Conservation (phyloP, 1,284 basidiomycete genomes). For the Entoloma clypeatum region DNA sequence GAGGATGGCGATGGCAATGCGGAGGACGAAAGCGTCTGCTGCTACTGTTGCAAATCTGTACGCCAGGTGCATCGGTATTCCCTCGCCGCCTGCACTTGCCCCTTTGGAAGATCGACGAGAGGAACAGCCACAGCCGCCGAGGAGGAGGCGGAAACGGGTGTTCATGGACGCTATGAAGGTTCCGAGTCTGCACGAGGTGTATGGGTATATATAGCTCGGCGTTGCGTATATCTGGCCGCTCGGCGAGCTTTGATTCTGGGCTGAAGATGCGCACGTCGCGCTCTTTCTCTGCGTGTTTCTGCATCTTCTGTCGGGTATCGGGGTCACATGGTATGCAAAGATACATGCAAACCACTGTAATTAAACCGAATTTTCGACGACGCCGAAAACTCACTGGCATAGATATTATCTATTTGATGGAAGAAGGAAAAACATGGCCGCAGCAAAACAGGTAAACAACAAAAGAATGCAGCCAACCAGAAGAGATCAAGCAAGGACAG, state of each 20-base stretch:
- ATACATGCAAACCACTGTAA: too few relatives aligned
- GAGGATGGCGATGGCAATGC: constrained; percentile 29
- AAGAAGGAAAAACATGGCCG: too few relatives aligned
- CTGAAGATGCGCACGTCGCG: constrained; percentile 1
- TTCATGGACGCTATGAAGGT: constrained; percentile 56
- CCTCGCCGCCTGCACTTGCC: constrained; percentile 4
- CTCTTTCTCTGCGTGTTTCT: constrained; percentile 1
- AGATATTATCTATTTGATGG: too few relatives aligned
- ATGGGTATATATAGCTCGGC: too few relatives aligned
- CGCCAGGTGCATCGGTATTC: neutral
- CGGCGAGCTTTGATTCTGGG: constrained; percentile 9
- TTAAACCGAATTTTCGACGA: too few relatives aligned
- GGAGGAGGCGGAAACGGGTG: constrained; percentile 43
- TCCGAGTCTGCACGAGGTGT: constrained; percentile 26
- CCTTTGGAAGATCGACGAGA: constrained; percentile 19
- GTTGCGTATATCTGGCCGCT: constrained; percentile 12
- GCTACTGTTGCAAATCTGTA: constrained; percentile 12
- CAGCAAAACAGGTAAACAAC: too few relatives aligned
- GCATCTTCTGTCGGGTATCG: constrained; percentile 2
- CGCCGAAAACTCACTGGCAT: too few relatives aligned
- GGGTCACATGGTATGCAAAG: too few relatives aligned
- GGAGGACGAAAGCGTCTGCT: constrained; percentile 7
- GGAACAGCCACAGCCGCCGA: too few relatives aligned
- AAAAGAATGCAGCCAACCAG: too few relatives aligned
- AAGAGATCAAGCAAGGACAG: too few relatives aligned